A percentile compares a stretch with the other conserved stretches of the same genome.
Conservation (phyloP, 441 rosid genomes). For the Corymbia calophylla region DNA sequence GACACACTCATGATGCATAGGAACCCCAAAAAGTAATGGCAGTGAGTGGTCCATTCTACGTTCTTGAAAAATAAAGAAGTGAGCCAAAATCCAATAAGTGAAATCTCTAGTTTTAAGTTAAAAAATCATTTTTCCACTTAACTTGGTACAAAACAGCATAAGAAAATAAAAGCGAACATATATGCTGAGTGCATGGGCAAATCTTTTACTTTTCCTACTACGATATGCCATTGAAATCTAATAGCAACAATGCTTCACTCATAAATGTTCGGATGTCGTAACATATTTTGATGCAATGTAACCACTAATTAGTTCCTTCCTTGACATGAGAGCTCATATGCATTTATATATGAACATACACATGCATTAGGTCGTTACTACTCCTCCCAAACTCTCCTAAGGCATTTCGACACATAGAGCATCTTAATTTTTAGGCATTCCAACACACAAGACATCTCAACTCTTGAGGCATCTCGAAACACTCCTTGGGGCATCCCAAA, state of each 20-base stretch:
- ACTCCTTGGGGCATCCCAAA: no score
- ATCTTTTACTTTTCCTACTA: background rate
- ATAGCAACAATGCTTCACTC: background rate
- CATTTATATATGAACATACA: background rate
- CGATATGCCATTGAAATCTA: background rate
- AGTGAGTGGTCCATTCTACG: no score
- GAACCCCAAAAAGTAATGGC: background rate
- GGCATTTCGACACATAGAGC: accelerated
- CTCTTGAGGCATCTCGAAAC: no score
- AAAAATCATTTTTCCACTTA: background rate
- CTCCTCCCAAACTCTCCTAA: background rate
- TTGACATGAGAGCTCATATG: background rate
- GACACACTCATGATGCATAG: background rate
- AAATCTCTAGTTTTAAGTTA: background rate
- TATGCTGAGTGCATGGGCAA: no score
- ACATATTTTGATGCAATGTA: background rate
- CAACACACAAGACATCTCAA: no score
- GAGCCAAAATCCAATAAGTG: background rate
- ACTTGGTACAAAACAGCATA: background rate
- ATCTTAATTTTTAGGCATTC: background rate
- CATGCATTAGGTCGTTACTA: background rate
- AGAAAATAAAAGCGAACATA: no score
- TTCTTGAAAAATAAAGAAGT: no score
- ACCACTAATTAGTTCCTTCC: background rate
- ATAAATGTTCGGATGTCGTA: background rate